These are phyloP conservation scores for Neoboletus subvelutipes DNA, from an alignment of 768 basidiomycete species.

Conservation along the genomic window DNA sequence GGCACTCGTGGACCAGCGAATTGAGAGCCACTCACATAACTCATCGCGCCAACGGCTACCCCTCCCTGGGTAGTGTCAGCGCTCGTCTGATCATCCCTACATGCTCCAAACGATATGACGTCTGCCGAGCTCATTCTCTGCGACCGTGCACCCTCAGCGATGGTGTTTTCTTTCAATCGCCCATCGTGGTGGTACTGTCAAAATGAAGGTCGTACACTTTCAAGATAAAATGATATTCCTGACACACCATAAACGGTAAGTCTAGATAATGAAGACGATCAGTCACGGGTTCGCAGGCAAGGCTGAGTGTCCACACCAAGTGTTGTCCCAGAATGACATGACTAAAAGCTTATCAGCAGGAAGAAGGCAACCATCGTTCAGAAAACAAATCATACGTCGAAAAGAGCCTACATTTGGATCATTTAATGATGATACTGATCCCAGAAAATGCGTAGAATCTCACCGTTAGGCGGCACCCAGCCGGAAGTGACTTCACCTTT, in stretches of 20 bases:
- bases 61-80: constrained; percentile 66
- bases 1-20: no score
- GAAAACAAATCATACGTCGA: constrained; percentile 41
- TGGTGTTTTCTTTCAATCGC: constrained; percentile 45
- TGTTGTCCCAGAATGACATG: constrained; percentile 51
- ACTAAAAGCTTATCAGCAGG: constrained; percentile 26
- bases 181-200: constrained; percentile 60
- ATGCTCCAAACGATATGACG: constrained; percentile 76
- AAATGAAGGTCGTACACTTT: neutral
- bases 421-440: neutral
- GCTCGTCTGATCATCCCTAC: constrained; percentile 70
- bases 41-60: constrained; percentile 76
- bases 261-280: constrained; percentile 12
- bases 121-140: constrained; percentile 68
- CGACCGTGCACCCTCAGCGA: constrained; percentile 33
- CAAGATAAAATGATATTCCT: neutral
- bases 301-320: constrained; percentile 32
- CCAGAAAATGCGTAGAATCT: constrained; percentile 4
- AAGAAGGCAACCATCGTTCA: neutral
- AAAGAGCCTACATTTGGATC: constrained; percentile 36
- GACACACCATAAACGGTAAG: constrained; percentile 30
- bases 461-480: constrained; percentile 65
- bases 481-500: constrained; percentile 53
- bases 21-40: constrained; percentile 51
- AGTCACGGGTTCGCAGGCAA: neutral